A percentile compares a stretch with the other conserved stretches of the same genome.
Conservation (phyloP, 768 basidiomycete species). For the Hebeloma cylindrosporum region DNA sequence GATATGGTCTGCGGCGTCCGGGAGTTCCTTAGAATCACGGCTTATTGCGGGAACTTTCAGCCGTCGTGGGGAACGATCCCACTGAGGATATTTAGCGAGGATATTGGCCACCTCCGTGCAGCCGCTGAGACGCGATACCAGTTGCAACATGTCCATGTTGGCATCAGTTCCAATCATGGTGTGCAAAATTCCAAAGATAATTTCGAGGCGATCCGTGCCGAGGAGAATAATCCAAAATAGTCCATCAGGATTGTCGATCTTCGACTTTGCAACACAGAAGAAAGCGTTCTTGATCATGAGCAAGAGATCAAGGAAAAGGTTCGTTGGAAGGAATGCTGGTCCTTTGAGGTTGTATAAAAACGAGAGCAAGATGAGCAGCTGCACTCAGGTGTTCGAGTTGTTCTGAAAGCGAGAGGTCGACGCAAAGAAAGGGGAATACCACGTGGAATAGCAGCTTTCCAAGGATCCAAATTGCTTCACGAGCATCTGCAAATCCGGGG, state of each 20-base stretch:
- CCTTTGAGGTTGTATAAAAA: slow-evolving; percentile 14
- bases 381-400: slow-evolving; percentile 35
- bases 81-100: slow-evolving; percentile 36
- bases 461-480: slow-evolving; percentile 21
- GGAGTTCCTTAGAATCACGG: slow-evolving; percentile 22
- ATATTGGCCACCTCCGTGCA: slow-evolving; percentile 35
- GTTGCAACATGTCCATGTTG: slow-evolving; percentile 22
- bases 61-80: slow-evolving; percentile 35
- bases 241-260: slow-evolving; percentile 26
- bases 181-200: slow-evolving; percentile 28
- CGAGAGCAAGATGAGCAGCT: slow-evolving; percentile 28
- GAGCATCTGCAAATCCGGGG: slow-evolving; percentile 21
- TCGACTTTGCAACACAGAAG: slow-evolving; percentile 39
- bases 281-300: slow-evolving; percentile 39
- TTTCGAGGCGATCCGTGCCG: slow-evolving; percentile 35
- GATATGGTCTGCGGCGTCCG: slow-evolving; percentile 31
- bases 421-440: slow-evolving; percentile 29
- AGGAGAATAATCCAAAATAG: slow-evolving; percentile 33
- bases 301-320: slow-evolving; percentile 32
- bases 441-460: slow-evolving; percentile 24
- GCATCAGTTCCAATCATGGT: slow-evolving; percentile 32
- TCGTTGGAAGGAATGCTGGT: slow-evolving; percentile 23
- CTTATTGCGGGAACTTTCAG: slow-evolving; percentile 31
- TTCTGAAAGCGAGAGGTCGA: slow-evolving; percentile 29
- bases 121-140: slow-evolving; percentile 23